These are phyloP conservation scores for Pichia rugopelliculosa DNA, from an alignment of 805 yeast species.

Conservation along the genomic window DNA sequence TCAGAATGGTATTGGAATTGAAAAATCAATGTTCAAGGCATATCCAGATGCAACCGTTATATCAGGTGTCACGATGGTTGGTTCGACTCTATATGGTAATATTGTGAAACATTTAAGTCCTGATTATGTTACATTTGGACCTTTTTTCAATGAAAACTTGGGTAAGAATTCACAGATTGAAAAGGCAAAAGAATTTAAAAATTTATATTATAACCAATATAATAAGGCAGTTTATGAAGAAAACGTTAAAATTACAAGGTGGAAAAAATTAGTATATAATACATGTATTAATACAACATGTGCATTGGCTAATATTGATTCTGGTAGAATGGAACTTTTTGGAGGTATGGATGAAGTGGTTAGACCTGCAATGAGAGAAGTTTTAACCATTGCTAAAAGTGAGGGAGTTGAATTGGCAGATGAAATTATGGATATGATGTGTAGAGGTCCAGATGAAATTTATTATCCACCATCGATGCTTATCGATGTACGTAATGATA, in stretches of 20 bases:
- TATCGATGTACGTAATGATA: too few relatives aligned
- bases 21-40: constrained; percentile 25
- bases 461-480: constrained; percentile 43
- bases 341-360: constrained; percentile 24
- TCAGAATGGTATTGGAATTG: constrained; percentile 37
- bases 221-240: constrained; percentile 27
- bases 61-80: constrained; percentile 35
- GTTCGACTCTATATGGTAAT: constrained; percentile 27
- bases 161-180: constrained; percentile 21
- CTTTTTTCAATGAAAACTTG: constrained; percentile 28
- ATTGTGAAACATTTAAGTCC: constrained; percentile 29
- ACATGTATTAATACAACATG: constrained; percentile 40
- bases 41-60: constrained; percentile 31
- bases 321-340: constrained; percentile 29
- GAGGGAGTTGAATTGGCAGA: constrained; percentile 38
- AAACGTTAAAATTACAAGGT: constrained; percentile 34
- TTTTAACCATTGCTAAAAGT: constrained; percentile 37
- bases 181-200: constrained; percentile 27
- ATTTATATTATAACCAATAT: constrained; percentile 28
- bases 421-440: constrained; percentile 29
- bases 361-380: constrained; percentile 39
- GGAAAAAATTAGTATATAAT: constrained; percentile 42
- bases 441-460: constrained; percentile 35
- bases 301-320: constrained; percentile 35
- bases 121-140: constrained; percentile 30